Evolutionary conservation across 106 monocot genomes (phyloP), one percentile per base, ranked within the genome.

Genomic region (Apostasia shenzhenica): DNA sequence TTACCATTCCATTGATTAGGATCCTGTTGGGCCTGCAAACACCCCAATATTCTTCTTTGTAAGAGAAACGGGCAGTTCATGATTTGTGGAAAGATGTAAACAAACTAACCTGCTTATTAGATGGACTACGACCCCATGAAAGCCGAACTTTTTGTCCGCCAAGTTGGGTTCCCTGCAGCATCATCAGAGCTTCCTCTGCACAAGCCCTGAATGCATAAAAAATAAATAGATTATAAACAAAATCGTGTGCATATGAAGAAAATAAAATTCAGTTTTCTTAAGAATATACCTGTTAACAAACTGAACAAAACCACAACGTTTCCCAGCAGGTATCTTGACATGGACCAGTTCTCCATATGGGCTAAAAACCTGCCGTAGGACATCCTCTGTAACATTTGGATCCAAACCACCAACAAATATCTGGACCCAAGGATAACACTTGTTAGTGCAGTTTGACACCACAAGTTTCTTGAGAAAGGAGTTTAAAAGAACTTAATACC

Each of bases 371-470:
- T 85, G 89, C 10, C 74, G 75, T 53, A 90, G 72, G 59, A 41
- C 63, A 2, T 90, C 89, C 2, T 90, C 89, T 8, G 75, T 69
- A 44, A 90, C 80, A 73, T 51, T 78, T 54, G 85, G 14, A 64
- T 90, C 89, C 70, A 90, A 64, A 1, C 69, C 89, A 67, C 89
- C 89, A 78, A 90, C 89, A 83, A 90, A 90, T 73, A 90, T 76
- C 89, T 90, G 70, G 44, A 77, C 4, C 3, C 37, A 62, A 63
- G 0, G n/a, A 13, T 41, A 51, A 26, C 26, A 37, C 1, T 49
- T 52, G 52, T 52, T 52, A 10, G 48, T 6, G 50, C 38, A 14
- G 4, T 38, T 48, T 45, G 1, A 66, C 41, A n/a, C 26, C 47
- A 66, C 14, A 14, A 48, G 7, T 10, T 2, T n/a, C 13, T 44